Evolutionary conservation across 2,329 filamentous ascomycete genomes (phyloP).

Genomic region (Colletotrichum sp.): DNA sequence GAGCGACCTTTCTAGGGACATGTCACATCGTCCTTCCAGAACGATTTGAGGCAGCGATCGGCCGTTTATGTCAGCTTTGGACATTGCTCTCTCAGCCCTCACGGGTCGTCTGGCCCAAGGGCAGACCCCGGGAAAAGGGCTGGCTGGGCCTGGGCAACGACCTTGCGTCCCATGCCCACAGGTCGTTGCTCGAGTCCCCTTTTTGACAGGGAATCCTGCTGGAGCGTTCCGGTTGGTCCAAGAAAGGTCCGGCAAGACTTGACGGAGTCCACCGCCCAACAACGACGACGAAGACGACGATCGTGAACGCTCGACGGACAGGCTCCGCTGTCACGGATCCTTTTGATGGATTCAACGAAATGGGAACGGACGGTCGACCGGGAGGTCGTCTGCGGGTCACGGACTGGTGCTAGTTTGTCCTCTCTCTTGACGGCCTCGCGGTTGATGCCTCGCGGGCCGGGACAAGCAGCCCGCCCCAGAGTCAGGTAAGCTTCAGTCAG

Average conservation of each 20-base stretch:
- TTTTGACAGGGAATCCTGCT: background rate
- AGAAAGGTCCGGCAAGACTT: background rate
- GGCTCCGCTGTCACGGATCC: slow-evolving; percentile 15
- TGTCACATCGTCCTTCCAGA: slow-evolving; percentile 26
- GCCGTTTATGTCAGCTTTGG: slow-evolving; percentile 13
- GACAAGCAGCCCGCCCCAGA: background rate
- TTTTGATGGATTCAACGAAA: background rate
- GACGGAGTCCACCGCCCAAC: background rate
- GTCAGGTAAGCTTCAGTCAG: background rate
- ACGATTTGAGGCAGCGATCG: slow-evolving; percentile 16
- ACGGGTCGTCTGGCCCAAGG: background rate
- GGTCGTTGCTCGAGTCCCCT: background rate
- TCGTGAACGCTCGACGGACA: background rate
- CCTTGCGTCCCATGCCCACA: background rate
- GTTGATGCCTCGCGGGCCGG: background rate
- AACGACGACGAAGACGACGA: background rate
- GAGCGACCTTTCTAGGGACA: background rate
- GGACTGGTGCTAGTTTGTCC: background rate
- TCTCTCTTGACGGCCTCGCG: background rate
- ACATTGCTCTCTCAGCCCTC: background rate
- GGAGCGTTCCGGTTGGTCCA: slow-evolving; percentile 1
- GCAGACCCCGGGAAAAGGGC: background rate
- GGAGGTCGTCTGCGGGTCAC: slow-evolving; percentile 1
- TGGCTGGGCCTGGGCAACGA: background rate
- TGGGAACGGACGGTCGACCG: slow-evolving; percentile 10